A percentile compares a stretch with the other conserved stretches of the same genome.
These are phyloP conservation scores for Citropsis articulata DNA, from an alignment of 345 rosid genomes.

Conservation along the genomic window DNA sequence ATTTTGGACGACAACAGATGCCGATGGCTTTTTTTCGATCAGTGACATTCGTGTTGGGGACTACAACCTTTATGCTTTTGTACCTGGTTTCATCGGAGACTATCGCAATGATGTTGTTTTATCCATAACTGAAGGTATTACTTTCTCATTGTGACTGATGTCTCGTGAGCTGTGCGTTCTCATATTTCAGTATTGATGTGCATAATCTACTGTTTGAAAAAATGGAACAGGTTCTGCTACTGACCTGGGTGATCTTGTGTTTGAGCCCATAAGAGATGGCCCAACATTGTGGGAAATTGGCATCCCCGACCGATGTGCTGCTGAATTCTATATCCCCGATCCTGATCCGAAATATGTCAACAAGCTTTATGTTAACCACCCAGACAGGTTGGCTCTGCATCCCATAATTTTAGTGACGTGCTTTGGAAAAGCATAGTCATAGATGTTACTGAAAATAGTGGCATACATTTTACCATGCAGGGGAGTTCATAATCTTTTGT, in stretches of 20 bases:
- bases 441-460: neutral
- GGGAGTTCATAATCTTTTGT: too few species aligned
- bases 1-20: slow-evolving; percentile 72
- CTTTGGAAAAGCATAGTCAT: neutral
- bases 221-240: slow-evolving; percentile 43
- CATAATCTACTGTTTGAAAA: neutral
- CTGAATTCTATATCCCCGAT: slow-evolving; percentile 72
- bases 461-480: too few species aligned
- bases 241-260: slow-evolving; percentile 47
- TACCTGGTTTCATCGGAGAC: slow-evolving; percentile 72
- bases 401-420: neutral
- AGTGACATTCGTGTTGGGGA: slow-evolving; percentile 44
- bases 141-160: neutral
- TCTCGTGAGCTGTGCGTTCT: neutral
- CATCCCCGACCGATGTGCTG: slow-evolving; percentile 68
- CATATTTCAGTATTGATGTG: neutral
- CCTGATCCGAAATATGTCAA: slow-evolving; percentile 65
- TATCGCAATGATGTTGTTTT: slow-evolving; percentile 36
- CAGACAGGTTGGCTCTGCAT: slow-evolving; percentile 45
- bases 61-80: slow-evolving; percentile 71
- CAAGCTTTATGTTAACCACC: slow-evolving; percentile 55
- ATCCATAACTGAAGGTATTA: slow-evolving; percentile 54
- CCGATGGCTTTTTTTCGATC: slow-evolving; percentile 53
- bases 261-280: slow-evolving; percentile 70
- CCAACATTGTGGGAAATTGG: slow-evolving; percentile 97